These are phyloP conservation scores for Chenopodium album DNA, from an alignment of 148 eudicot genomes.

Conservation along the genomic window DNA sequence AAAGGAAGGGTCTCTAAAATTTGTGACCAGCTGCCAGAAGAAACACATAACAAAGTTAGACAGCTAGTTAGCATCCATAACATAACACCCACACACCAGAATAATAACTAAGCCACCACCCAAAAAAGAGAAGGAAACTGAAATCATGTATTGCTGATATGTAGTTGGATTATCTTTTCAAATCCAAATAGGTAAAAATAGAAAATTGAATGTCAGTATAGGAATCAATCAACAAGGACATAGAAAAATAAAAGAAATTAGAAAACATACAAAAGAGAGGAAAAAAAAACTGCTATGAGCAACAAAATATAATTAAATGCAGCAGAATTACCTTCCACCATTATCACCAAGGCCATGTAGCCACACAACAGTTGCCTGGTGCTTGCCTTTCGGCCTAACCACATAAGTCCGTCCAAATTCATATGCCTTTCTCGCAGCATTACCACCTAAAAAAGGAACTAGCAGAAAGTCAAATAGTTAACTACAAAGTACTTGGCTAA, in stretches of 20 bases:
- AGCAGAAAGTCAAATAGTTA: constrained; percentile 8
- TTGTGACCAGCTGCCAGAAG: constrained; percentile 81
- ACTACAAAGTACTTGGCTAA: neutral
- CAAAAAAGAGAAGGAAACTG: neutral
- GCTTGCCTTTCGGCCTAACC: constrained; percentile 88
- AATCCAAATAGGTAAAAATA: neutral
- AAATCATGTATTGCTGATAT: neutral
- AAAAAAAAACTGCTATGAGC: neutral
- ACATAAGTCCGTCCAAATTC: constrained; percentile 87
- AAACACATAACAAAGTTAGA: constrained; percentile 17
- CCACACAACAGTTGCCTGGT: constrained; percentile 94
- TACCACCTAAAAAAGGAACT: constrained; percentile 49
- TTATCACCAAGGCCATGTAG: constrained; percentile 96
- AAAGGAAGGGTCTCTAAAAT: constrained; percentile 91
- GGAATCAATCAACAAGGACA: too few relatives aligned
- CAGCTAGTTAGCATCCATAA: constrained; percentile 3
- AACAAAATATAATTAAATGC: neutral
- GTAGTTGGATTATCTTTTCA: neutral
- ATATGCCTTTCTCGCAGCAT: constrained; percentile 62
- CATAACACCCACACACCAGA: too few relatives aligned
- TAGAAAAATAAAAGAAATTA: neutral
- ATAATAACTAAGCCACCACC: too few relatives aligned
- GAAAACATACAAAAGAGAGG: neutral
- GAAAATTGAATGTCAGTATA: neutral
- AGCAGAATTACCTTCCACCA: constrained; percentile 64